phyloP scores from a whole-genome alignment of 164 flowering plant species.

The Sextonia rubra region DNA sequence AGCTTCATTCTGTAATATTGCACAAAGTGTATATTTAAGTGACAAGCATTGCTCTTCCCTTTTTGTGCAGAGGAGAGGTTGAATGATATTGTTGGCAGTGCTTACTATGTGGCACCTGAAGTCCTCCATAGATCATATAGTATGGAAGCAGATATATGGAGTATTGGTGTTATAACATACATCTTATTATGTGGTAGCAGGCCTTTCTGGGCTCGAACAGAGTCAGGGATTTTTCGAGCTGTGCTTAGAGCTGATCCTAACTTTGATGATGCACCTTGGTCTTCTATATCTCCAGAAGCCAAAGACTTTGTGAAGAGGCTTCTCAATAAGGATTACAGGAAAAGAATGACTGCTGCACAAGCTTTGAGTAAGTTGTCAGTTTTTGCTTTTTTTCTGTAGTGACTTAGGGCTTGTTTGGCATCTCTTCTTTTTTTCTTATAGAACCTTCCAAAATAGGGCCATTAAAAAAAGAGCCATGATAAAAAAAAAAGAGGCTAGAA shows the following conservation, averaged over 20 bases:
- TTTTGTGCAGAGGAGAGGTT: slow-evolving; percentile 75
- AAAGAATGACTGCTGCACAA: slow-evolving; percentile 67
- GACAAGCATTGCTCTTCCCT: not conserved
- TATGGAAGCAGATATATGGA: slow-evolving; percentile 96
- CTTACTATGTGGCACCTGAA: slow-evolving; percentile 98
- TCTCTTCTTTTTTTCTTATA: no score
- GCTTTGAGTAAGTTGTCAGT: slow-evolving; percentile 43
- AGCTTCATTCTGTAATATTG: no score
- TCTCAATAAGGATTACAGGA: slow-evolving; percentile 53
- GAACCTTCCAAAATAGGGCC: no score
- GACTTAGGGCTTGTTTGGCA: no score
- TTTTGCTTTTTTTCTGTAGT: not conserved
- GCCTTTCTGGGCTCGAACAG: slow-evolving; percentile 99
- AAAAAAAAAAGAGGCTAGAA: no score
- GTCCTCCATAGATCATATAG: slow-evolving; percentile 93
- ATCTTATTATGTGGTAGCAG: slow-evolving; percentile 96
- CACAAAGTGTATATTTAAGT: no score
- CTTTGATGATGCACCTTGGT: slow-evolving; percentile 76
- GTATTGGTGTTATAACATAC: slow-evolving; percentile 90
- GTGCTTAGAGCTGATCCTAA: slow-evolving; percentile 95
- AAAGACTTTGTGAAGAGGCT: slow-evolving; percentile 61
- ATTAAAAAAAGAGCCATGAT: no score
- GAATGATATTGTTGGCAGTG: slow-evolving; percentile 98
- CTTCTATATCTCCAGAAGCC: slow-evolving; percentile 48
- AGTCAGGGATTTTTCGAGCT: slow-evolving; percentile 93